These are phyloP conservation scores for Epichloe hybrida DNA, from an alignment of 2,329 filamentous ascomycete genomes.

Conservation along the genomic window DNA sequence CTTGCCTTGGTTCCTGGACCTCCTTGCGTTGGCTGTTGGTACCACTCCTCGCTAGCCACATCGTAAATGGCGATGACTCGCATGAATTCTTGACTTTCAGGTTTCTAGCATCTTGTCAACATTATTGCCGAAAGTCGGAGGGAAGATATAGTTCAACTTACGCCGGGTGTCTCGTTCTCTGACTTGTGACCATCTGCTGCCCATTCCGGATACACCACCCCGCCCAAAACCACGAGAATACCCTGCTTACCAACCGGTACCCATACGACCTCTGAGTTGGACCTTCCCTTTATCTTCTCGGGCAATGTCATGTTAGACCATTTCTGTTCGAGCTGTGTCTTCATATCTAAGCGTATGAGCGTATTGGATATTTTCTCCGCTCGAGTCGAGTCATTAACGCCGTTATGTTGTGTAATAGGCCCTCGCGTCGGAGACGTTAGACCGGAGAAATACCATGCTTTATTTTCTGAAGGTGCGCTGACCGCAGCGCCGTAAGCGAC, in stretches of 20 bases:
- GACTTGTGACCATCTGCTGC: constrained; percentile 13
- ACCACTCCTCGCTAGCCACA: constrained; percentile 54
- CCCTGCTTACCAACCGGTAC: constrained; percentile 66
- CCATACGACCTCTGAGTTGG: constrained; percentile 55
- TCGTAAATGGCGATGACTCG: constrained; percentile 65
- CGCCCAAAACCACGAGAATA: constrained; percentile 64
- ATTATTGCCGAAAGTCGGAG: not conserved
- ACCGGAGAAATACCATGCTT: constrained; percentile 59
- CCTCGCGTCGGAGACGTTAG: constrained; percentile 37
- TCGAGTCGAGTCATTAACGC: constrained; percentile 19
- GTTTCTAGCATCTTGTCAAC: constrained; percentile 27
- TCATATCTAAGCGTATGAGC: constrained; percentile 50
- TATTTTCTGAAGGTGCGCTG: constrained; percentile 55
- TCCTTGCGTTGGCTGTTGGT: constrained; percentile 50
- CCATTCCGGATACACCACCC: constrained; percentile 51
- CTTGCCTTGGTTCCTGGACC: constrained; percentile 45
- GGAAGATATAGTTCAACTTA: constrained; percentile 11
- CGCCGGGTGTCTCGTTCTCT: constrained; percentile 17
- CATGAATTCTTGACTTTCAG: constrained; percentile 58
- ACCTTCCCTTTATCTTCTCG: constrained; percentile 35
- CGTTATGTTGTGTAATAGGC: constrained; percentile 26
- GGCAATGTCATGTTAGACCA: constrained; percentile 48
- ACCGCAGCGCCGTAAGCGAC: constrained; percentile 50
- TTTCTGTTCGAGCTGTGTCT: constrained; percentile 29
- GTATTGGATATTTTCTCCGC: constrained; percentile 36